Percentiles rank a stretch among this genome's conserved stretches.
phyloP scores from a whole-genome alignment of 2,329 filamentous ascomycete species.

The Scedosporium minutisporum region DNA sequence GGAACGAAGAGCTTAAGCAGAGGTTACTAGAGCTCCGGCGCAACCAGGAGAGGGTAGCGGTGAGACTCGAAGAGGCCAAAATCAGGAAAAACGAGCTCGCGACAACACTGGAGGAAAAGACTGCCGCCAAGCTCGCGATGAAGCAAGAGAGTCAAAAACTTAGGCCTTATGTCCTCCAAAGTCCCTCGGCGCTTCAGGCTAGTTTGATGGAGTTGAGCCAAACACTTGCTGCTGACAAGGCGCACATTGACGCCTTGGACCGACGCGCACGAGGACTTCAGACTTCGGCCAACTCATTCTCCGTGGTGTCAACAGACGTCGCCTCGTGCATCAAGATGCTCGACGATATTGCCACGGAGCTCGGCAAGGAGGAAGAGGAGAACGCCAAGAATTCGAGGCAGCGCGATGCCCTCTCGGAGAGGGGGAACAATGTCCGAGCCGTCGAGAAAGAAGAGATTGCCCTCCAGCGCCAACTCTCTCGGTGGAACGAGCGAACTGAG shows the following conservation, averaged over 20 bases:
- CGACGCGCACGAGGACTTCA: slow-evolving; percentile 80
- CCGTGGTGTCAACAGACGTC: slow-evolving; percentile 75
- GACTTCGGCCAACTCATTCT: slow-evolving; percentile 84
- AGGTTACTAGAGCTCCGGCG: slow-evolving; percentile 70
- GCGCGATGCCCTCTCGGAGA: slow-evolving; percentile 76
- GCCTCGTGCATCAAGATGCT: slow-evolving; percentile 80
- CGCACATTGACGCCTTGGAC: slow-evolving; percentile 80
- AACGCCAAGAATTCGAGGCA: slow-evolving; percentile 70
- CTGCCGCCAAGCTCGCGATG: slow-evolving; percentile 57
- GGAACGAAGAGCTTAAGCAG: slow-evolving; percentile 81
- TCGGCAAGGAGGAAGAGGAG: slow-evolving; percentile 87
- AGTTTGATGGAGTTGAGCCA: slow-evolving; percentile 74
- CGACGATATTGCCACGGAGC: slow-evolving; percentile 75
- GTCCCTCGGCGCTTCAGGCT: slow-evolving; percentile 71
- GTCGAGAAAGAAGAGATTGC: slow-evolving; percentile 82
- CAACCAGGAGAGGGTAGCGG: slow-evolving; percentile 73
- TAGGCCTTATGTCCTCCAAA: slow-evolving; percentile 84
- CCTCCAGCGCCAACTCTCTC: slow-evolving; percentile 71
- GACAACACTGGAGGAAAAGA: slow-evolving; percentile 60
- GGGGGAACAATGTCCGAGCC: slow-evolving; percentile 81
- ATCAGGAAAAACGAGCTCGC: slow-evolving; percentile 70
- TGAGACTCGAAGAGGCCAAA: slow-evolving; percentile 75
- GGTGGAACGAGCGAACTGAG: slow-evolving; percentile 80
- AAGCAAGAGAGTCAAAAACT: slow-evolving; percentile 83
- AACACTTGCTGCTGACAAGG: slow-evolving; percentile 66